Evolutionary conservation across 441 rosid genomes (phyloP), one percentile per base, ranked within the genome.

Genomic region (Syzygium syzygioides): DNA sequence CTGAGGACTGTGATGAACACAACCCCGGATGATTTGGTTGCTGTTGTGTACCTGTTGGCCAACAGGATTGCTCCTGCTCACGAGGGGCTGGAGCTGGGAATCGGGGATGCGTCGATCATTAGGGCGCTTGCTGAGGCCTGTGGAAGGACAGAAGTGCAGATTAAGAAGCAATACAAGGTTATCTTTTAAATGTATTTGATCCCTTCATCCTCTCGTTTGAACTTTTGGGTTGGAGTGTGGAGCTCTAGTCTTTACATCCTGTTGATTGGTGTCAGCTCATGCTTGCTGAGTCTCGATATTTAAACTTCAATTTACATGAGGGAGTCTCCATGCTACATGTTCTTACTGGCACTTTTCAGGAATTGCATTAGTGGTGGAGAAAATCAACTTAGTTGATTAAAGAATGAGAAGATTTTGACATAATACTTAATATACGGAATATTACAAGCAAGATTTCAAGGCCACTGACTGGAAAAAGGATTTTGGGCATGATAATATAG

Each of bases 1-100:
- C 87, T 97, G 91, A 95, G 98, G 94, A 95, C 97, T 7, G 98
- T 98, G 18, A 96, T 97, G 88, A 94, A 90, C 34, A 95, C 95
- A 1, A 95, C 96, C 28, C 98, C 99, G 0, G 98, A 94, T 25
- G 99, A 97, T 93, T 94, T 96, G 95, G 88, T 93, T 55, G 92
- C 96, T 7, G 92, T 92, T 34, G 98, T 98, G 52, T 96, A 96
- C 91, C 93, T 97, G 87, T 88, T 95, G 64, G 98, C 98, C 2
- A 95, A 96, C 89, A 94, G 93, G 92, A 88, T 98, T 89, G 97
- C 98, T 0, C 97, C 99, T 23, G 96, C 98, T 45, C 99, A 98
- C 64, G 97, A 96, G 88, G 99, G 98, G 45, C 62, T 96, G 87
- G 98, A 97, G 91, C 91, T 97, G 86, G 99, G 99, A 54, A 94